phyloP scores from a whole-genome alignment of 441 rosid genomes.

The Macaranga tanarius region DNA sequence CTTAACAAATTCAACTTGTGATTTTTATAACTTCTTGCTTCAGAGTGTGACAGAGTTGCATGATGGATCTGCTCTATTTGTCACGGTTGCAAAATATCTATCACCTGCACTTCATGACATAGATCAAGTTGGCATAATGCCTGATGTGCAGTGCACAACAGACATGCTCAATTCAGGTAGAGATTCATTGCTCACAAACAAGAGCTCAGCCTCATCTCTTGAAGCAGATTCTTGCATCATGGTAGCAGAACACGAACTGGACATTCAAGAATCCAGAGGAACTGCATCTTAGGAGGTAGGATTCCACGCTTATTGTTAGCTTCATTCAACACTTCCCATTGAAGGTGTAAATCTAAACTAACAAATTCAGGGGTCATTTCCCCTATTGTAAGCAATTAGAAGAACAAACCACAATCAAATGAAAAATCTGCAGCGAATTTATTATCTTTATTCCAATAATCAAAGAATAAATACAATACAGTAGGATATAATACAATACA shows the following conservation, averaged over 20 bases:
- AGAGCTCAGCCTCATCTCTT: conserved; percentile 51
- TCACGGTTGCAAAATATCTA: conserved; percentile 85
- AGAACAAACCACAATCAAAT: neutral
- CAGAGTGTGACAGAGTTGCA: conserved; percentile 84
- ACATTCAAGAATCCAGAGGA: conserved; percentile 54
- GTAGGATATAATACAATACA: neutral
- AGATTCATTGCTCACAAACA: conserved; percentile 41
- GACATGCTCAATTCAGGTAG: conserved; percentile 50
- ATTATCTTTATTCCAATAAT: neutral
- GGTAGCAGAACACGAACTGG: conserved; percentile 89
- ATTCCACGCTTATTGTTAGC: conserved; percentile 3
- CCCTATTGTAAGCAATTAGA: neutral
- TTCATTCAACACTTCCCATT: neutral
- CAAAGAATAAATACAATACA: conserved; percentile 6
- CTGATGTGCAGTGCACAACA: conserved; percentile 69
- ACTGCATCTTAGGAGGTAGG: conserved; percentile 55
- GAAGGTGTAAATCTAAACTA: conserved; percentile 12
- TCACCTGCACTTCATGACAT: conserved; percentile 75
- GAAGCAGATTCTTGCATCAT: conserved; percentile 86
- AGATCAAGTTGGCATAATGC: conserved; percentile 66
- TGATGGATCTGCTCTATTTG: conserved; percentile 84
- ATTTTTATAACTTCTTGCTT: conserved; percentile 4
- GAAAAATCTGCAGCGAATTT: neutral
- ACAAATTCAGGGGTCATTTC: neutral
- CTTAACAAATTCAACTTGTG: too few relatives aligned